Percentiles rank a stretch among this genome's conserved stretches.
Evolutionary conservation across 2,329 filamentous ascomycete genomes (phyloP).

Genomic region (Calcarisporium arbuscula): DNA sequence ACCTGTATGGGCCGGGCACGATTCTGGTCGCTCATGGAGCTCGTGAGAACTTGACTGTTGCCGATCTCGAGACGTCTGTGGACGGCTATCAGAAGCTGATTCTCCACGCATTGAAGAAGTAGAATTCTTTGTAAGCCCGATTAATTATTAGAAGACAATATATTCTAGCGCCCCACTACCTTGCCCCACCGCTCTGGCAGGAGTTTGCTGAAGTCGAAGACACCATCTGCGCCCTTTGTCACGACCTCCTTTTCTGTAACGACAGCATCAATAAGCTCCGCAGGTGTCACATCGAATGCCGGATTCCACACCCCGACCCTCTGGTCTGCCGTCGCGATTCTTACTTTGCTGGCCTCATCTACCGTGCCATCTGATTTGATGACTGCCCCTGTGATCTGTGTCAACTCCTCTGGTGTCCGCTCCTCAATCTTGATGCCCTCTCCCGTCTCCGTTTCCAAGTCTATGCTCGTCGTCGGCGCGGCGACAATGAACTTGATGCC

Average conservation of each 20-base stretch:
- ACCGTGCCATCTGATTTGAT: conserved; percentile 57
- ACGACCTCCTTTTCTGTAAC: conserved; percentile 89
- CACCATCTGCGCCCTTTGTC: conserved; percentile 65
- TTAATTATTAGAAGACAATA: no score
- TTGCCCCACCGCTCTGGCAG: conserved; percentile 50
- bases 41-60: conserved; percentile 70
- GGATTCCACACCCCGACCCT: conserved; percentile 92
- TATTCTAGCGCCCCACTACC: conserved; percentile 13
- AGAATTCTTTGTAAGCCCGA: no score
- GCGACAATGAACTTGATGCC: conserved; percentile 92
- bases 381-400: conserved; percentile 72
- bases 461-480: conserved; percentile 89
- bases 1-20: conserved; percentile 61
- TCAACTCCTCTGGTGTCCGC: conserved; percentile 74
- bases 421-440: conserved; percentile 85
- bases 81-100: conserved; percentile 71
- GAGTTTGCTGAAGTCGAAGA: conserved; percentile 57
- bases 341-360: conserved; percentile 56
- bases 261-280: conserved; percentile 82
- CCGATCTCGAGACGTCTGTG: conserved; percentile 71
- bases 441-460: conserved; percentile 72
- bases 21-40: conserved; percentile 87
- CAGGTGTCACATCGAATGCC: conserved; percentile 90
- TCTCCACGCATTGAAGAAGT: conserved; percentile 42
- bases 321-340: conserved; percentile 72